These are phyloP conservation scores for Trichoderma afroharzianum DNA, from an alignment of 2,329 filamentous ascomycete genomes.

Conservation along the genomic window DNA sequence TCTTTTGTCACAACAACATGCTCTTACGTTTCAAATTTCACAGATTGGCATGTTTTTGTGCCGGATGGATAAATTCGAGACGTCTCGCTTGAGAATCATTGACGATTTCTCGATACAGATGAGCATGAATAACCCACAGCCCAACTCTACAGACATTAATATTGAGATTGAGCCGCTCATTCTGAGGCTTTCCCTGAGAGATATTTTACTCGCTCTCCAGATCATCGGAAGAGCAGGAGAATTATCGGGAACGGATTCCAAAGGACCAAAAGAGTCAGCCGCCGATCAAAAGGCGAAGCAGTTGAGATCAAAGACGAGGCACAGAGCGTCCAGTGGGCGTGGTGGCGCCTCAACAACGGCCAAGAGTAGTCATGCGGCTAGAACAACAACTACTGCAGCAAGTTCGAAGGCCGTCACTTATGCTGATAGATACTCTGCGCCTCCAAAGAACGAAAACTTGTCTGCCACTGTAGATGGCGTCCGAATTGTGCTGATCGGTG, in stretches of 20 bases:
- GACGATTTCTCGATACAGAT: constrained; percentile 94
- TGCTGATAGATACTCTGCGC: constrained; percentile 15
- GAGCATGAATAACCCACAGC: constrained; percentile 69
- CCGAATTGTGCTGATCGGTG: constrained; percentile 89
- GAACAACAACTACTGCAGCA: constrained; percentile 33
- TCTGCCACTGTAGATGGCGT: constrained; percentile 84
- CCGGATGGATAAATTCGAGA: constrained; percentile 96
- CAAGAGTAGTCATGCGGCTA: constrained; percentile 39
- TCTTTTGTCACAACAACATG: constrained; percentile 87
- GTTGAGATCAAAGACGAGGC: constrained; percentile 48
- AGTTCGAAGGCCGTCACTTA: constrained; percentile 21
- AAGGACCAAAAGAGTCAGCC: constrained; percentile 32
- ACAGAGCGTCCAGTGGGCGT: constrained; percentile 55
- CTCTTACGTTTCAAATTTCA: constrained; percentile 86
- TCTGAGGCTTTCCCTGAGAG: constrained; percentile 81
- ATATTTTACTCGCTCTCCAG: constrained; percentile 90
- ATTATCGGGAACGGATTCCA: constrained; percentile 62
- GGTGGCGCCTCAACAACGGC: constrained; percentile 49
- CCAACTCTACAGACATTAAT: constrained; percentile 71
- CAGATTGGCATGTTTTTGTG: constrained; percentile 98
- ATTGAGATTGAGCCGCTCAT: constrained; percentile 89
- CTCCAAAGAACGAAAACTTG: constrained; percentile 63
- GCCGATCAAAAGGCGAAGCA: constrained; percentile 57
- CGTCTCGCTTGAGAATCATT: constrained; percentile 81
- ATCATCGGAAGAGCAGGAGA: constrained; percentile 90